These are phyloP conservation scores for Barnettozyma botsteinii DNA, from an alignment of 805 yeast species.

Conservation along the genomic window DNA sequence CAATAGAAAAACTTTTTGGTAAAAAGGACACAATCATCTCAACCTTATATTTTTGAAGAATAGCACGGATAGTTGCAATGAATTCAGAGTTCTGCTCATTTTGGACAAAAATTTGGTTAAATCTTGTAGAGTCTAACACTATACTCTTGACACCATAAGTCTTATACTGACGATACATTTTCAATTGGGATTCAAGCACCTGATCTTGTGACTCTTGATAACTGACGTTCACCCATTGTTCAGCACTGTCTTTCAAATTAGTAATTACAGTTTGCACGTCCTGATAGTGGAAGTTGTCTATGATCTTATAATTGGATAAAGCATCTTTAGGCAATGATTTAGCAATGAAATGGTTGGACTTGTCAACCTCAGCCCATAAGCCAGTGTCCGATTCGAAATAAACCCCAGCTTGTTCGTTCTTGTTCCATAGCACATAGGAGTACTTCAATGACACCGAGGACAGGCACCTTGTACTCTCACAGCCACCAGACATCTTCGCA, in stretches of 20 bases:
- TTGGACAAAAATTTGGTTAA: conserved; percentile 4
- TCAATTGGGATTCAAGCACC: conserved; percentile 19
- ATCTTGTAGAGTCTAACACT: conserved; percentile 12
- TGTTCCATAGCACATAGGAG: conserved; percentile 15
- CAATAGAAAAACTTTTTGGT: conserved; percentile 20
- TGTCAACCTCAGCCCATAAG: conserved; percentile 15
- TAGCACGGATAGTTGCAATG: conserved; percentile 28
- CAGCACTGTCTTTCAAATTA: neutral
- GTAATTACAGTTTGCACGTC: neutral
- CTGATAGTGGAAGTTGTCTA: conserved; percentile 15
- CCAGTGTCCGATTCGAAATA: conserved; percentile 20
- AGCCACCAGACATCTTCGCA: no score
- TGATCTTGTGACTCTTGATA: neutral
- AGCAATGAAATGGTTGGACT: conserved; percentile 10
- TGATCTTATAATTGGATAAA: conserved; percentile 10
- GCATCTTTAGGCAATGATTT: conserved; percentile 3
- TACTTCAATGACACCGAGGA: conserved; percentile 19
- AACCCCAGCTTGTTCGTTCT: conserved; percentile 4
- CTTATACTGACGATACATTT: conserved; percentile 30
- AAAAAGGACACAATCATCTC: conserved; percentile 40
- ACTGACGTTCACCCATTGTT: neutral
- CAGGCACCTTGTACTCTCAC: neutral
- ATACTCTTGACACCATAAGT: conserved; percentile 26
- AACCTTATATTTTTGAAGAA: conserved; percentile 40
- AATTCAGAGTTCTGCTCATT: conserved; percentile 7